Conservation (phyloP, 1,284 basidiomycete genomes). For the Boletus subluridellus region DNA sequence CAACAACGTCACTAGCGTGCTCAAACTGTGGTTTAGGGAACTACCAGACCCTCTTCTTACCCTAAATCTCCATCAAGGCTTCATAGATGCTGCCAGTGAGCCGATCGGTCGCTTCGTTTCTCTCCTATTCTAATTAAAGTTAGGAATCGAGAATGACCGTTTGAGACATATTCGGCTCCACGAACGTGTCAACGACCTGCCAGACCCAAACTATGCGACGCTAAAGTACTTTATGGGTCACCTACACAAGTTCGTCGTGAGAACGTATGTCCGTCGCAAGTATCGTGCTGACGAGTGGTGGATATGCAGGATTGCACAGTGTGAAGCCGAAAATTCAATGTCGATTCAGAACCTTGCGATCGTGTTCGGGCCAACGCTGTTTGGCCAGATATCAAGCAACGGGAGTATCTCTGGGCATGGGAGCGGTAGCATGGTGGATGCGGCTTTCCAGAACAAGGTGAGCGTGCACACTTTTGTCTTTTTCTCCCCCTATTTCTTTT, state of each 20-base stretch:
- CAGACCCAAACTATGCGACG: slow-evolving; percentile 97
- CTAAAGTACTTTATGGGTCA: slow-evolving; percentile 96
- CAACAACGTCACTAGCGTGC: slow-evolving; percentile 89
- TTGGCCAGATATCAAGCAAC: slow-evolving; percentile 50
- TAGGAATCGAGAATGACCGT: slow-evolving; percentile 91
- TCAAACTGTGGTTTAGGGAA: slow-evolving; percentile 97
- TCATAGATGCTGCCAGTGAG: slow-evolving; percentile 94
- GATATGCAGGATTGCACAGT: slow-evolving; percentile 62
- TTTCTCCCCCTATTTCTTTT: not conserved
- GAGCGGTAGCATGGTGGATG: slow-evolving; percentile 50
- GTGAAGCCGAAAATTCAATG: slow-evolving; percentile 87
- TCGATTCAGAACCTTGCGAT: slow-evolving; percentile 91
- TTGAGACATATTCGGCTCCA: slow-evolving; percentile 92
- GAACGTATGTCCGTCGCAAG: not conserved
- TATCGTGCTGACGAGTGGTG: slow-evolving; percentile 7
- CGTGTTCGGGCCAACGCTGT: slow-evolving; percentile 95
- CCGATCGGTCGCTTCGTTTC: slow-evolving; percentile 17
- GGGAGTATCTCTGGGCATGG: slow-evolving; percentile 47
- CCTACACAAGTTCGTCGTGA: slow-evolving; percentile 67
- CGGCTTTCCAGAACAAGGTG: slow-evolving; percentile 54
- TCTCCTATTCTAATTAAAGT: slow-evolving; percentile 5
- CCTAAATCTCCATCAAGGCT: slow-evolving; percentile 78
- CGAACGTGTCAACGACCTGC: slow-evolving; percentile 95
- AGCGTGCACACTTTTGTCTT: slow-evolving; percentile 1
- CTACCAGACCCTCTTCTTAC: slow-evolving; percentile 94